These are phyloP conservation scores for Botryotinia convoluta DNA, from an alignment of 2,329 filamentous ascomycete species.

Conservation along the genomic window DNA sequence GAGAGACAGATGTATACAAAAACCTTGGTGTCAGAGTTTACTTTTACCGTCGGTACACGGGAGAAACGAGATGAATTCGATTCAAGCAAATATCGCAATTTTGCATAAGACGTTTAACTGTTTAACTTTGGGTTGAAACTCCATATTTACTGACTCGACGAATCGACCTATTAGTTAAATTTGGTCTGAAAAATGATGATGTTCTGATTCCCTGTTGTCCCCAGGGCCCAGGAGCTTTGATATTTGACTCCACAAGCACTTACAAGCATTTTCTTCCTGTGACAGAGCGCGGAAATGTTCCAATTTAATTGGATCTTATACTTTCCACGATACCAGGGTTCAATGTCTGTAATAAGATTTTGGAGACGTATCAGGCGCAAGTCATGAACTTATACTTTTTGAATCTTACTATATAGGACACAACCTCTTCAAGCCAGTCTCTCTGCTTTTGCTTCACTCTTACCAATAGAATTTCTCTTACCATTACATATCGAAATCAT, in stretches of 20 bases:
- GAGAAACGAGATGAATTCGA: not conserved
- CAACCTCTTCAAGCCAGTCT: not conserved
- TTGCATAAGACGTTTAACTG: conserved; percentile 1
- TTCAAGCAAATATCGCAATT: not conserved
- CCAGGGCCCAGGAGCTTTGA: conserved; percentile 14
- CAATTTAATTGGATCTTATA: conserved; percentile 16
- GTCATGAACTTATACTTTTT: conserved; percentile 6
- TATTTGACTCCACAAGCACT: conserved; percentile 13
- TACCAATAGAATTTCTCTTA: not conserved
- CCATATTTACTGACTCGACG: conserved; percentile 13
- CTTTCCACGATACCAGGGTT: conserved; percentile 11
- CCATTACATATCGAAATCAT: not conserved
- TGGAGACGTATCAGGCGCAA: conserved; percentile 12
- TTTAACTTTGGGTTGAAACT: not conserved
- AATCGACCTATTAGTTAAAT: conserved; percentile 8
- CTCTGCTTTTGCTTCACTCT: not conserved
- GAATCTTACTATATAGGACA: conserved; percentile 1
- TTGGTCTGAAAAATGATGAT: conserved; percentile 8
- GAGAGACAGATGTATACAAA: not conserved
- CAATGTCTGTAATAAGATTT: conserved; percentile 16
- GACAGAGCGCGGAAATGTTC: conserved; percentile 16
- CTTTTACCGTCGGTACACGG: not conserved
- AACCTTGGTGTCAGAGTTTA: not conserved
- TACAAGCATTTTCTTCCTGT: not conserved
- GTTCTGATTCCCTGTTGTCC: conserved; percentile 8